Conservation (phyloP, 768 basidiomycete species). For the Russula vinacea region DNA sequence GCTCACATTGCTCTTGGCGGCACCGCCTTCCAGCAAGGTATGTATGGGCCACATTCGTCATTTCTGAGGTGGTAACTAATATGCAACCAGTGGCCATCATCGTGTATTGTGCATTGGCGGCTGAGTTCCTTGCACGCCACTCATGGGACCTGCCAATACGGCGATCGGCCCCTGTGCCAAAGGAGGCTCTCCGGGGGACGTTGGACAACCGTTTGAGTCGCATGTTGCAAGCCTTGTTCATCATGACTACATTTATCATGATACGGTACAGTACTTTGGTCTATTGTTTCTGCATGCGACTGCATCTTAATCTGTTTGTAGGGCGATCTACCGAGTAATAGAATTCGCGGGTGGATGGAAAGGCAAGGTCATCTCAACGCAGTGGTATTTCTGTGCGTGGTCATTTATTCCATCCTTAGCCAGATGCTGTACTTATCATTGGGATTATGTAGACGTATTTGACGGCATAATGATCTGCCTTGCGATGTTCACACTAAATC, state of each 20-base stretch:
- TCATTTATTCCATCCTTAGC: background rate
- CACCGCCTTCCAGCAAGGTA: slow-evolving; percentile 24
- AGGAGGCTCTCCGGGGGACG: background rate
- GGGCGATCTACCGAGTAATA: slow-evolving; percentile 22
- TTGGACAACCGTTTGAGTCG: slow-evolving; percentile 7
- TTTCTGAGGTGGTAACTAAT: background rate
- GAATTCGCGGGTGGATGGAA: slow-evolving; percentile 25
- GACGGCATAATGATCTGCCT: slow-evolving; percentile 24
- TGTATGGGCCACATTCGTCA: background rate
- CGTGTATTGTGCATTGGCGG: slow-evolving; percentile 16
- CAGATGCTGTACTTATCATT: background rate
- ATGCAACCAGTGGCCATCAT: slow-evolving; percentile 17
- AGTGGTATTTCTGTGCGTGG: slow-evolving; percentile 24
- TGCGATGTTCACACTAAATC: slow-evolving; percentile 23
- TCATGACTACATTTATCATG: slow-evolving; percentile 24
- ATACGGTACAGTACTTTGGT: slow-evolving; percentile 14
- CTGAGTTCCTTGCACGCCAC: slow-evolving; percentile 21
- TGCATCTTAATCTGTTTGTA: background rate
- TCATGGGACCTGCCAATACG: slow-evolving; percentile 10
- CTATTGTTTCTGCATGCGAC: background rate
- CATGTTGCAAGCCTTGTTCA: slow-evolving; percentile 18
- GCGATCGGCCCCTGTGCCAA: background rate
- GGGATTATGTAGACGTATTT: slow-evolving; percentile 16
- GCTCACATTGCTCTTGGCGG: slow-evolving; percentile 23
- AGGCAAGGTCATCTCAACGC: slow-evolving; percentile 20